These are phyloP conservation scores for Fusarium agapanthi DNA, from an alignment of 2,329 filamentous ascomycete species.

Conservation along the genomic window DNA sequence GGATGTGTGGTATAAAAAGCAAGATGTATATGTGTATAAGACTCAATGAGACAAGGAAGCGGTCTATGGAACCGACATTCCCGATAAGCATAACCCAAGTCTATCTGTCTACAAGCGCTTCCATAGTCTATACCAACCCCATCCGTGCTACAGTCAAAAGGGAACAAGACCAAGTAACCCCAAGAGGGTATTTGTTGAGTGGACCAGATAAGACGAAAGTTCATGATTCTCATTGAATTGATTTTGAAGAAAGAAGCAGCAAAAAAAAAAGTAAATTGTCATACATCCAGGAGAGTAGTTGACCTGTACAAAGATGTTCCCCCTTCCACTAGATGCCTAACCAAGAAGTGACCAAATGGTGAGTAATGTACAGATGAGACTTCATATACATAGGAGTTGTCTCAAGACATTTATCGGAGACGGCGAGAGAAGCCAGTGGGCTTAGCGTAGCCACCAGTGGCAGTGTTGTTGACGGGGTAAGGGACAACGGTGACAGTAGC, in stretches of 20 bases:
- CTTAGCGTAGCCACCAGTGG: constrained; percentile 45
- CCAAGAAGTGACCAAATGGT: constrained; percentile 34
- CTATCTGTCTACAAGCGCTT: constrained; percentile 36
- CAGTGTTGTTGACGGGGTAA: constrained; percentile 53
- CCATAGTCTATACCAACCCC: neutral
- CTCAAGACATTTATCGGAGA: constrained; percentile 43
- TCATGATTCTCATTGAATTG: constrained; percentile 45
- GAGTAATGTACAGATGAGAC: constrained; percentile 38
- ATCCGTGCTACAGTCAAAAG: constrained; percentile 4
- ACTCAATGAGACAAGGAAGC: constrained; percentile 20
- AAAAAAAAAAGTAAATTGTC: constrained; percentile 34
- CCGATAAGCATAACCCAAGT: constrained; percentile 18
- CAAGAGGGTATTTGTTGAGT: constrained; percentile 5
- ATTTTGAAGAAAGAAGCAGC: constrained; percentile 33
- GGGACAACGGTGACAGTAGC: constrained; percentile 51
- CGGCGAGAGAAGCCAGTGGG: constrained; percentile 50
- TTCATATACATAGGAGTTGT: constrained; percentile 26
- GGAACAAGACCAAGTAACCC: constrained; percentile 6
- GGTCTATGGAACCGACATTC: constrained; percentile 5
- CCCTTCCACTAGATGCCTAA: constrained; percentile 35
- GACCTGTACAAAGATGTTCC: constrained; percentile 22
- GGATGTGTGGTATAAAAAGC: constrained; percentile 30
- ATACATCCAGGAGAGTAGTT: constrained; percentile 39
- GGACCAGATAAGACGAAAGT: constrained; percentile 36
- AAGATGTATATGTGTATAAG: constrained; percentile 28